A percentile compares a stretch with the other conserved stretches of the same genome.
phyloP scores from a whole-genome alignment of 78 protist species.

The slime mould (Dictyostelium discoideum) region dicty_2.7 NC_007088.5:7054001-7054500 shows the following conservation, averaged over 20 bases:
- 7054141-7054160: slow-evolving; percentile 94
- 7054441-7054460: slow-evolving; percentile 80
- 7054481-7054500: slow-evolving; percentile 92
- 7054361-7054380: slow-evolving; percentile 79
- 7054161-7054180: slow-evolving; percentile 92
- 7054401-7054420: slow-evolving; percentile 84
- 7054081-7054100: slow-evolving; percentile 84
- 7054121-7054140: slow-evolving; percentile 96
- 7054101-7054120: slow-evolving; percentile 83
- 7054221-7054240: slow-evolving; percentile 92
- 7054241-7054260: slow-evolving; percentile 92
- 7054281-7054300: slow-evolving; percentile 29
- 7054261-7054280: slow-evolving; percentile 81
- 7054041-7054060: slow-evolving; percentile 34
- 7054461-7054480: slow-evolving; percentile 86
- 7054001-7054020: slow-evolving; percentile 78
- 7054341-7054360: slow-evolving; percentile 71
- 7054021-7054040: slow-evolving; percentile 34
- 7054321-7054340: slow-evolving; percentile 60
- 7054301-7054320: slow-evolving; percentile 97
- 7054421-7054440: slow-evolving; percentile 82
- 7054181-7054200: slow-evolving; percentile 81
- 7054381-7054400: slow-evolving; percentile 44
- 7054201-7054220: slow-evolving; percentile 97
- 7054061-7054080: slow-evolving; percentile 67